Base-by-base conservation (phyloP, 805 yeast genomes). In the Nakazawaea laoshanensis region DNA sequence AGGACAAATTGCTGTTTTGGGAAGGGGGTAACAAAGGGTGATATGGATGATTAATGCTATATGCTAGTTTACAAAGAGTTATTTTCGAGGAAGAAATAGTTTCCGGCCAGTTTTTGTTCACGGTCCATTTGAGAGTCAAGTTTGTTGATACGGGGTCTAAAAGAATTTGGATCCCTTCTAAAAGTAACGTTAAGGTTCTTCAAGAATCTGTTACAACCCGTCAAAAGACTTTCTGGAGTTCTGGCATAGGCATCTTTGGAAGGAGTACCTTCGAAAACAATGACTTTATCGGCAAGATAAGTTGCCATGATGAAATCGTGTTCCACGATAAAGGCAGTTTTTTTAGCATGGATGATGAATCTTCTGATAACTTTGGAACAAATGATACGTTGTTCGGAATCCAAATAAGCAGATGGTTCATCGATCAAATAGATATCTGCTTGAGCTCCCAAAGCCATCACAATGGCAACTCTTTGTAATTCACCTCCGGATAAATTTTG, bases 261-360 rank as follows among this genome's bases (percentile, higher is more conserved):
- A 35, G 99, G 97, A 43, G 63, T 52, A 61, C 99, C 99, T 61
- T 92, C 98, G 53, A 89, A 92, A 37, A 92, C 97, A 74, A 92
- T 89, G 50, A 92, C 99, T 55, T 94, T 77, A 64, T 92, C 99
- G 43, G 99, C 98, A 70, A 92, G 74, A 59, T 92, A 92, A 12
- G 99, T 92, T 44, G 98, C 97, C 99, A 92, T 92, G 68, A 92
- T 92, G 74, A 92, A 92, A 74, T 92, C 99, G 77, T 92, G 99
- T 79, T 92, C 99, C 39, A 92, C 99, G 50, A 92, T 70, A 59
- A 92, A 92, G n/a, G 99, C 98, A 29, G 97, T 89, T 73, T 89
- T 92, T 70, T 89, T 88, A 48, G 96, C 76, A 57, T 92, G 98
- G 57, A 92, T 67, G 52, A 92, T 84, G 55, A 87, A 92, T 63